Base-by-base conservation (phyloP, 2,329 filamentous ascomycete species). In the Cladosporium cucumerinum region DNA sequence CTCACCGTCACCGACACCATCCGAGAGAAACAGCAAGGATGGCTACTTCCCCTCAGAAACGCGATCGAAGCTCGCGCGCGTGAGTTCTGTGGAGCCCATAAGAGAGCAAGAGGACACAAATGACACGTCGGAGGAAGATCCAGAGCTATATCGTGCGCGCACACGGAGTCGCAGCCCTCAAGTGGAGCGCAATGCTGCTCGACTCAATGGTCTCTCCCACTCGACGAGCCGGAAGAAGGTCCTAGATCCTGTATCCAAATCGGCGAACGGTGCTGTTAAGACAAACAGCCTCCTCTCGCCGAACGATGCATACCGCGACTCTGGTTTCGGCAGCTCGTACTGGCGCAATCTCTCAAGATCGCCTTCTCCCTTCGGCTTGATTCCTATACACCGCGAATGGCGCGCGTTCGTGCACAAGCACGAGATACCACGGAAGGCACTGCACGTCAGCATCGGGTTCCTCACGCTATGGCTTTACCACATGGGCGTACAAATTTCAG, bases 391-490 rank as follows among this genome's bases (percentile, higher is more conserved):
- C 78, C 85, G 91, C 66, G 90, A 95, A 75, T 99, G 95, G 86
- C 87, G 92, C 71, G 90, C 86, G 30, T 93, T 99, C 74, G 91
- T 85, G 68, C 95, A 99, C 84, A 93, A 92, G 73, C 94, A 99
- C 78, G 95, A 99, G 80, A 93, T 99, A 61, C 95, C 95, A 11
- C 89, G 95, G 72, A 99, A 99, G 78, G 82, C 88, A 48, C 84
- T 99, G 43, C 95, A 99, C 77, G 92, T 98, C 65, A 97, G 93
- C 57, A 99, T 99, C 75, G 95, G 95, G 63, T 98, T 98, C 80
- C 84, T 98, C 66, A 92, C 94, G 23, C 85, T 97, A 54, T 91
- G 89, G 81, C 85, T 98, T 43, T 99, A 98, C 78, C 83, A 87
- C 58, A 87, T 85, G 28, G 94, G 93, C 64, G 86, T 89, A 5